phyloP scores from a whole-genome alignment of 1,139 yeast genomes.

The Geotrichum europaeum region DNA sequence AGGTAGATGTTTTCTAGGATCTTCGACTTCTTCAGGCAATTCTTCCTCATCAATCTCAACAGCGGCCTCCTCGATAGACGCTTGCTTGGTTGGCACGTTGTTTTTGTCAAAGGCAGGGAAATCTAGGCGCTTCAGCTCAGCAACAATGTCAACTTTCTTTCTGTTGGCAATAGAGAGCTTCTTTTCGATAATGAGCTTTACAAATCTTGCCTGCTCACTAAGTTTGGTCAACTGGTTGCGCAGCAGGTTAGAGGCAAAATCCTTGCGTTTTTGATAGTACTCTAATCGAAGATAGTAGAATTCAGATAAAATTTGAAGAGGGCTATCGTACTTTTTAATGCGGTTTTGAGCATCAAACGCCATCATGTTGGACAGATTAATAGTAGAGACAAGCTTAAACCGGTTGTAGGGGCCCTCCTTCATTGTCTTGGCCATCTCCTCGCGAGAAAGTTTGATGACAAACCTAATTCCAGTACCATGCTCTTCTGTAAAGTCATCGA shows the following conservation, averaged over 20 bases:
- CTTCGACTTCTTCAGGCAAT: slow-evolving; percentile 29
- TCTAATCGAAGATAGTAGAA: slow-evolving; percentile 84
- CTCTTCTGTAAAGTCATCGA: slow-evolving; percentile 91
- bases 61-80: slow-evolving; percentile 33
- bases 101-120: slow-evolving; percentile 73
- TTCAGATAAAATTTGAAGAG: slow-evolving; percentile 73
- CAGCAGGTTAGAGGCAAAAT: slow-evolving; percentile 60
- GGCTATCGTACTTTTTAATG: slow-evolving; percentile 71
- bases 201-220: slow-evolving; percentile 82
- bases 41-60: slow-evolving; percentile 39
- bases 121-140: slow-evolving; percentile 53
- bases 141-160: slow-evolving; percentile 58
- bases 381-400: slow-evolving; percentile 66
- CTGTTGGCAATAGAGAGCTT: slow-evolving; percentile 67
- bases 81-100: slow-evolving; percentile 50
- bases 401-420: slow-evolving; percentile 73
- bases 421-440: slow-evolving; percentile 77
- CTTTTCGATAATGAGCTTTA: slow-evolving; percentile 80
- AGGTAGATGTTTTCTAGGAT: slow-evolving; percentile 37
- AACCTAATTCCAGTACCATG: slow-evolving; percentile 79
- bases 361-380: slow-evolving; percentile 83
- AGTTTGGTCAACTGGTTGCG: slow-evolving; percentile 71
- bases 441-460: slow-evolving; percentile 63
- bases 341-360: slow-evolving; percentile 92
- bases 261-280: slow-evolving; percentile 86